These are phyloP conservation scores for Neopestalotiopsis sp. DNA, from an alignment of 2,329 filamentous ascomycete genomes.

Conservation along the genomic window DNA sequence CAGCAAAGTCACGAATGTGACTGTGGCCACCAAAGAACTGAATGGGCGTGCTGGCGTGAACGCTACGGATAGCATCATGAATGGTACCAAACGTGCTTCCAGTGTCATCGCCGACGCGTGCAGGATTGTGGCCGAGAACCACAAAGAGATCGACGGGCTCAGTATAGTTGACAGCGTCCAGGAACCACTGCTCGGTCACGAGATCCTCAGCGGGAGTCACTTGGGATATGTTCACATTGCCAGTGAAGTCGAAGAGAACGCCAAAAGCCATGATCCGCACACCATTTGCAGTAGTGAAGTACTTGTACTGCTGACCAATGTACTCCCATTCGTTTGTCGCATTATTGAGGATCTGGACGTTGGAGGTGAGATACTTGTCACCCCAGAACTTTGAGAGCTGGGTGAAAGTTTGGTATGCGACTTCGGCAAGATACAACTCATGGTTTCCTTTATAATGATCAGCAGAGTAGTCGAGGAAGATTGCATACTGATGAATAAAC, in stretches of 20 bases:
- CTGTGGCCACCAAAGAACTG: constrained; percentile 68
- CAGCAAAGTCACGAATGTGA: constrained; percentile 68
- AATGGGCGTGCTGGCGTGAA: constrained; percentile 62
- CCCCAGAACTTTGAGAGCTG: constrained; percentile 63
- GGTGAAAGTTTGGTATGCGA: constrained; percentile 65
- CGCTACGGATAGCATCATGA: constrained; percentile 61
- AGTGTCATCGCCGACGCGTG: constrained; percentile 45
- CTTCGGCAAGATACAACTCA: constrained; percentile 66
- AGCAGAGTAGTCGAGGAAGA: not conserved
- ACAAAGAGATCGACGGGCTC: constrained; percentile 68
- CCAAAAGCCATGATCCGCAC: constrained; percentile 51
- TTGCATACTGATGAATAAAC: not conserved
- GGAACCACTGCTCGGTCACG: constrained; percentile 65
- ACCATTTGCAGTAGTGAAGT: constrained; percentile 48
- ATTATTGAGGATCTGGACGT: constrained; percentile 48
- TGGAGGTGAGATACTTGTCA: constrained; percentile 50
- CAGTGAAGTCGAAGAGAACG: constrained; percentile 52
- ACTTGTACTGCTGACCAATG: constrained; percentile 48
- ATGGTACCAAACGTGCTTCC: constrained; percentile 51
- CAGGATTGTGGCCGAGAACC: constrained; percentile 68
- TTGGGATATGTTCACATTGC: constrained; percentile 66
- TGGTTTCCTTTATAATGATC: constrained; percentile 53
- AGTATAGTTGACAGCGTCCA: constrained; percentile 54
- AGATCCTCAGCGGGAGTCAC: constrained; percentile 58
- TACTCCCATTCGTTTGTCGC: constrained; percentile 45